Base-by-base conservation (phyloP, 2,329 filamentous ascomycete species). In the Colletotrichum camelliae region DNA sequence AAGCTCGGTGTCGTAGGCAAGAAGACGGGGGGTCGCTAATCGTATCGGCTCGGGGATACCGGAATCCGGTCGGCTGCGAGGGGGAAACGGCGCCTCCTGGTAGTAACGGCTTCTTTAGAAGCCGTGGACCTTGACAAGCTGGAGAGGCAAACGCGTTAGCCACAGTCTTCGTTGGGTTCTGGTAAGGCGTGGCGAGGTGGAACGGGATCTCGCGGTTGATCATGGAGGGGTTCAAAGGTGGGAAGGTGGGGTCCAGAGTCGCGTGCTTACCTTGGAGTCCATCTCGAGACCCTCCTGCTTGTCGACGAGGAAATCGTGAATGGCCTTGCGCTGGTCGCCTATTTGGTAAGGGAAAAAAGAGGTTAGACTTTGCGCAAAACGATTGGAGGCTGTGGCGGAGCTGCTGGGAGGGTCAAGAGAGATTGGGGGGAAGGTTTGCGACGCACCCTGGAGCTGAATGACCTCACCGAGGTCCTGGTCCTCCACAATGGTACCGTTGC, bases 261-360 rank as follows among this genome's bases (percentile, higher is more conserved):
- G 62, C 18, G 18, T 21, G 31, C 70, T 57, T 66, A 77, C 77
- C 91, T 97, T 96, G 85, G 92, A 91, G 88, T 97, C 94, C 84
- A 97, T 92, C 86, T 94, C 94, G 82, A 97, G 90, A 82, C 95
- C 95, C 84, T 95, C 93, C 87, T 95, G 94, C 90, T 96, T 95
- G 88, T 96, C 94, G 86, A 92, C 92, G 87, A 97, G 92, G 89
- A 97, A 98, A 84, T 97, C 94, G 86, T 96, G 94, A 85, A 96
- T 94, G 91, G 96, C 94, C 88, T 96, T 96, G 87, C 95, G 95
- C 90, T 98, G 95, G 86, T 98, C 95, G 83, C 95, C 95, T 76
- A 27, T 71, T 55, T 58, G 2, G 13, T 33, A 12, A n/a, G 15
- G 27, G 3, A 18, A 12, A 29, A 58, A 18, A 16, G 3, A 12